Conservation (phyloP, 768 basidiomycete species). For the Podaxis carcinomalis region DNA sequence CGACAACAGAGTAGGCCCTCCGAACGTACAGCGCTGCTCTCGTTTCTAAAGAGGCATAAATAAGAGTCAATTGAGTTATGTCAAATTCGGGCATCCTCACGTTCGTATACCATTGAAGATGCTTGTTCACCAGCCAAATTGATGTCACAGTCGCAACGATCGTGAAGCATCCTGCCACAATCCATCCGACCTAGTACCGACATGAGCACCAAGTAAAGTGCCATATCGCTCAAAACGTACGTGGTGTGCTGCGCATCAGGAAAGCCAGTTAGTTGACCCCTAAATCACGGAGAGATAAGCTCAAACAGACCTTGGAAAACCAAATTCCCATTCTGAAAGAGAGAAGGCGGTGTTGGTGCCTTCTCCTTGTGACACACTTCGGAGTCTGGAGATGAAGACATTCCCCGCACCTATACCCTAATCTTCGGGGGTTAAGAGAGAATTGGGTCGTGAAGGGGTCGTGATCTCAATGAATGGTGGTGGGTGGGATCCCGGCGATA, state of each 20-base stretch:
- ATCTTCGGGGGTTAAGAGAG: not conserved
- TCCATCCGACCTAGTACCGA: conserved; percentile 57
- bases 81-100: conserved; percentile 30
- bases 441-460: not conserved
- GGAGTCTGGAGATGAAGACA: conserved; percentile 6
- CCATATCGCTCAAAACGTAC: conserved; percentile 27
- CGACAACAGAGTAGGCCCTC: not conserved
- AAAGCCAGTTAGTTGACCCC: not conserved
- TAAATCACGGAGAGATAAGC: not conserved
- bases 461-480: not conserved
- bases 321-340: conserved; percentile 59
- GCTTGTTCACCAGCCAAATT: conserved; percentile 71
- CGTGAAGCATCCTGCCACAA: conserved; percentile 57
- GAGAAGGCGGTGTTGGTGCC: conserved; percentile 43
- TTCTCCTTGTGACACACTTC: conserved; percentile 30
- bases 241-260: conserved; percentile 44
- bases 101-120: conserved; percentile 69
- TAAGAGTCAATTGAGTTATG: not conserved
- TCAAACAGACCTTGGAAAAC: conserved; percentile 50
- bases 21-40: conserved; percentile 58
- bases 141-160: conserved; percentile 52
- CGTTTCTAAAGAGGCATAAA: conserved; percentile 41
- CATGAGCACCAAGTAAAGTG: not conserved
- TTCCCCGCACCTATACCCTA: not conserved
- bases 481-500: no score